These are phyloP conservation scores for Akanthomyces dipterigenus DNA, from an alignment of 2,329 filamentous ascomycete species.

Conservation along the genomic window DNA sequence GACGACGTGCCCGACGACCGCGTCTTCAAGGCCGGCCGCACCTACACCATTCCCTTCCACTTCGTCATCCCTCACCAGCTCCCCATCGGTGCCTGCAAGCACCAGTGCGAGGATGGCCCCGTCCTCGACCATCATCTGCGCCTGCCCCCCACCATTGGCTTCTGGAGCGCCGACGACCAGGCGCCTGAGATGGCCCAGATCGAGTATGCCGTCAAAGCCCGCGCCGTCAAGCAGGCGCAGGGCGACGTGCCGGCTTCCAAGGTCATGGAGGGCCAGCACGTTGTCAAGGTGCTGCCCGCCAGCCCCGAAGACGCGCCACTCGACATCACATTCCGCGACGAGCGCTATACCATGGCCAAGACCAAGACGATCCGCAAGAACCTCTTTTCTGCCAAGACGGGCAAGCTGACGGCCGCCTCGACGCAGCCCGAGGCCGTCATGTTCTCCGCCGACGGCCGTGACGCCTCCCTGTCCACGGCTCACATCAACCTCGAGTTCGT, in stretches of 20 bases:
- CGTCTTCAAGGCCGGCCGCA: conserved; percentile 40
- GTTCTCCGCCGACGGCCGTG: conserved; percentile 42
- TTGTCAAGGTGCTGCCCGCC: conserved; percentile 47
- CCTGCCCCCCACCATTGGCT: conserved; percentile 45
- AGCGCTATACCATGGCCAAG: conserved; percentile 43
- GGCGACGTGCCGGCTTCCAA: conserved; percentile 19
- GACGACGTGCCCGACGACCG: conserved; percentile 39
- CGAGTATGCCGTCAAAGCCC: conserved; percentile 46
- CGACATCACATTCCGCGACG: conserved; percentile 39
- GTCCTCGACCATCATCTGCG: conserved; percentile 46
- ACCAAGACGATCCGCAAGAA: conserved; percentile 47
- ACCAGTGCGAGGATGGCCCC: conserved; percentile 36
- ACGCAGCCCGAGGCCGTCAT: conserved; percentile 42
- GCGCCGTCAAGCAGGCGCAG: conserved; percentile 26
- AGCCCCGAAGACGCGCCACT: conserved; percentile 45
- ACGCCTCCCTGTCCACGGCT: conserved; percentile 35
- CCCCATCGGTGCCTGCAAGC: conserved; percentile 49
- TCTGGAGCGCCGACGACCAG: conserved; percentile 49
- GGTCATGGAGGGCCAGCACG: conserved; percentile 34
- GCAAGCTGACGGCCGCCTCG: conserved; percentile 39
- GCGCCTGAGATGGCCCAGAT: conserved; percentile 48
- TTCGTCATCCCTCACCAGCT: conserved; percentile 54
- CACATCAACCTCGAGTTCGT: conserved; percentile 42
- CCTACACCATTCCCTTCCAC: conserved; percentile 49
- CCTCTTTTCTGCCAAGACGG: conserved; percentile 45